Evolutionary conservation across 2,329 filamentous ascomycete genomes (phyloP).

Genomic region (Zasmidium citrigriseum): DNA sequence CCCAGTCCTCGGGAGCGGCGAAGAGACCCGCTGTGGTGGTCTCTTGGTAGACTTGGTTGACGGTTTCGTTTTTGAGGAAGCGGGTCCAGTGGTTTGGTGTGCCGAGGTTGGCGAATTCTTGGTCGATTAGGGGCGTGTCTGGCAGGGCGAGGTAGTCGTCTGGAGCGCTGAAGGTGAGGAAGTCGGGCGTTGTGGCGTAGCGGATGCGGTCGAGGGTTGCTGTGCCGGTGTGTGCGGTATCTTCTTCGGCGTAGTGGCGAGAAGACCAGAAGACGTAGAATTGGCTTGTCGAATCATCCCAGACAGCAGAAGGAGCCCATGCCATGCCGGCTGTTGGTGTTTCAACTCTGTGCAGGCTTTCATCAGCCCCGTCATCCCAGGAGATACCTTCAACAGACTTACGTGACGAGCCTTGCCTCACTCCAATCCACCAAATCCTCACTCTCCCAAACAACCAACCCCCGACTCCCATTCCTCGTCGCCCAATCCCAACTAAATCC

Average conservation of each 20-base stretch:
- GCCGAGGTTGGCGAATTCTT: constrained; percentile 57
- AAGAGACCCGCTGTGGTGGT: constrained; percentile 52
- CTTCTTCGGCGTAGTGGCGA: constrained; percentile 47
- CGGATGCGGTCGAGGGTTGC: constrained; percentile 49
- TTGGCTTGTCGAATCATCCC: constrained; percentile 47
- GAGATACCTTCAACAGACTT: constrained; percentile 30
- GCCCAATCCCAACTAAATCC: constrained; percentile 55
- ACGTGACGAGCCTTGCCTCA: too few species aligned
- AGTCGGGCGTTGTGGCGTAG: constrained; percentile 58
- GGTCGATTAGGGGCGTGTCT: constrained; percentile 54
- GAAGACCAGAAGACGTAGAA: constrained; percentile 53
- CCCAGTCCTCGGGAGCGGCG: constrained; percentile 53
- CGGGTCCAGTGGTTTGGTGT: constrained; percentile 48
- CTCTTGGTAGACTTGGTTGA: constrained; percentile 55
- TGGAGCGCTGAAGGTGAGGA: constrained; percentile 52
- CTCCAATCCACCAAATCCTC: constrained; percentile 39
- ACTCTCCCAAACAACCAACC: constrained; percentile 55
- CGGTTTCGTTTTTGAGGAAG: constrained; percentile 59
- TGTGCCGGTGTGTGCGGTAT: constrained; percentile 50
- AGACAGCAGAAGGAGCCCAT: constrained; percentile 59
- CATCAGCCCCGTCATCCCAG: constrained; percentile 51
- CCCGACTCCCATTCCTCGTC: constrained; percentile 53
- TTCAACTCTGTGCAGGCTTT: constrained; percentile 54
- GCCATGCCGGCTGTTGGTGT: constrained; percentile 59
- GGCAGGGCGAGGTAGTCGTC: constrained; percentile 53